phyloP scores from a whole-genome alignment of 495 filamentous ascomycete genomes.

The Tuber umbilicatum region DNA sequence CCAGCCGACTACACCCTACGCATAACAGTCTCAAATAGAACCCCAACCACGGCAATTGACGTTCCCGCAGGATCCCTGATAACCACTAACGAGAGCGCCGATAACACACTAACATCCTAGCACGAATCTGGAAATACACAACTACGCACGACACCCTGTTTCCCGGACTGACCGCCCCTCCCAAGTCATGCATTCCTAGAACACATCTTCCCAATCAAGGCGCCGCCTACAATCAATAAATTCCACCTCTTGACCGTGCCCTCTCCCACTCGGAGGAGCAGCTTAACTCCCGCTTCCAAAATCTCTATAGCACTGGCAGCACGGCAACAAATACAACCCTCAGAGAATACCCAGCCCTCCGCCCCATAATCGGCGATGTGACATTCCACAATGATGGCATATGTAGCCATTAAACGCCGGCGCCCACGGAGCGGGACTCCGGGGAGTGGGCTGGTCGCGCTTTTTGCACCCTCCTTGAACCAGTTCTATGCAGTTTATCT shows the following conservation, averaged over 20 bases:
- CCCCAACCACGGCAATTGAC: slow-evolving; percentile 15
- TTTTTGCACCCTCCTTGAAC: slow-evolving; percentile 49
- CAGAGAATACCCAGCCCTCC: slow-evolving; percentile 16
- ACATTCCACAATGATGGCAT: slow-evolving; percentile 11
- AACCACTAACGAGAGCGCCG: slow-evolving; percentile 15
- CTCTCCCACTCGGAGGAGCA: slow-evolving; percentile 18
- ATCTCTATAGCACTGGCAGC: slow-evolving; percentile 15
- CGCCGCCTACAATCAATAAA: slow-evolving; percentile 29
- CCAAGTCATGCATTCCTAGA: slow-evolving; percentile 37
- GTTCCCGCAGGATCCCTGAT: slow-evolving; percentile 37
- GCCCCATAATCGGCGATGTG: slow-evolving; percentile 35
- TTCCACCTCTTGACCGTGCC: slow-evolving; percentile 35
- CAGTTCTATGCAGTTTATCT: slow-evolving; percentile 88
- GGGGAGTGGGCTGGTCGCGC: slow-evolving; percentile 16
- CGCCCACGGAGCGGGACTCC: slow-evolving; percentile 10
- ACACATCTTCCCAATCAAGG: slow-evolving; percentile 37
- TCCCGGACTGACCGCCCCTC: slow-evolving; percentile 20
- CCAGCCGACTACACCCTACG: slow-evolving; percentile 31
- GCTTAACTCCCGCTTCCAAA: slow-evolving; percentile 28
- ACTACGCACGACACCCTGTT: slow-evolving; percentile 31
- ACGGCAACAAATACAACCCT: background rate
- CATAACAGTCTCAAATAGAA: slow-evolving; percentile 35
- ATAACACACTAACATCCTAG: slow-evolving; percentile 33
- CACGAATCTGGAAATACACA: slow-evolving; percentile 35
- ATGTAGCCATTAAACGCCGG: slow-evolving; percentile 17